Percentiles rank a stretch among this genome's conserved stretches.
phyloP scores from a whole-genome alignment of 768 basidiomycete species.

The Gymnopilus dilepis region DNA sequence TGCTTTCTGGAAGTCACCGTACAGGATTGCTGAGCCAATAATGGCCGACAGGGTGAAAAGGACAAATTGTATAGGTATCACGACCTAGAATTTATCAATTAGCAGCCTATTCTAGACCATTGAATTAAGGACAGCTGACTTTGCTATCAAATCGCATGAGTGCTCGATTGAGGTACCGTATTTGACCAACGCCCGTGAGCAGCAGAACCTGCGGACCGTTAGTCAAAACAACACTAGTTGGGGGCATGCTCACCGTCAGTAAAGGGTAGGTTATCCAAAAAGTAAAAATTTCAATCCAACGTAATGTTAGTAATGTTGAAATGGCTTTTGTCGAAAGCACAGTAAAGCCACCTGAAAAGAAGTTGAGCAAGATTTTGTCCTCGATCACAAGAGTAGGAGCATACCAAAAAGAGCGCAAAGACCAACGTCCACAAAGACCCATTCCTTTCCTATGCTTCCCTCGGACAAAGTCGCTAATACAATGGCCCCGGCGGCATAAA shows the following conservation, averaged over 20 bases:
- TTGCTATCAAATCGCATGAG: slow-evolving; percentile 94
- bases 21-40: slow-evolving; percentile 90
- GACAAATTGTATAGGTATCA: slow-evolving; percentile 95
- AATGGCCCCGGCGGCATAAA: slow-evolving; percentile 62
- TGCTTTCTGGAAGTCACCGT: slow-evolving; percentile 88
- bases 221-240: background rate
- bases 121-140: slow-evolving; percentile 41
- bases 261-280: slow-evolving; percentile 87
- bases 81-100: slow-evolving; percentile 59
- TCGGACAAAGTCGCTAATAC: slow-evolving; percentile 72
- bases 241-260: slow-evolving; percentile 56
- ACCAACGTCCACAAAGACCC: slow-evolving; percentile 86
- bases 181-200: slow-evolving; percentile 81
- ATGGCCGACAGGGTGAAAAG: slow-evolving; percentile 94
- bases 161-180: slow-evolving; percentile 83
- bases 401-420: slow-evolving; percentile 85
- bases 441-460: slow-evolving; percentile 60
- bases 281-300: slow-evolving; percentile 78
- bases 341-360: slow-evolving; percentile 80
- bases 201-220: slow-evolving; percentile 57
- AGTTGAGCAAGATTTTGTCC: background rate
- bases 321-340: slow-evolving; percentile 93
- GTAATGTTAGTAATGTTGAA: slow-evolving; percentile 80
- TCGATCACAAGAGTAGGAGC: slow-evolving; percentile 13
- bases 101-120: slow-evolving; percentile 3